Conservation (phyloP, 495 filamentous ascomycete genomes). For the Penicillium steckii region DNA sequence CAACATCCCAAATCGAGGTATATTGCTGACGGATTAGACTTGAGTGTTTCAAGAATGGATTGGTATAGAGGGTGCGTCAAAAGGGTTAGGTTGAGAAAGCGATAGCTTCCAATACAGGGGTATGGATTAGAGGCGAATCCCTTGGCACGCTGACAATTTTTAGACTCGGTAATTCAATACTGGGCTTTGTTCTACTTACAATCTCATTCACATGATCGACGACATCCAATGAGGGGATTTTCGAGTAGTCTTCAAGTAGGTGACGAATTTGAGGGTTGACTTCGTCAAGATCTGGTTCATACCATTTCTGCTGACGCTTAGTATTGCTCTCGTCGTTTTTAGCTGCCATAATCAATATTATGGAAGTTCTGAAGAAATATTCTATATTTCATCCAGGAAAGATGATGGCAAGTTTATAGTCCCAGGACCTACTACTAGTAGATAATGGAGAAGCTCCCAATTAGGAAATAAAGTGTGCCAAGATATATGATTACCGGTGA, state of each 20-base stretch:
- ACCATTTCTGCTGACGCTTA: conserved; percentile 9
- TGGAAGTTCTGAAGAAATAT: too few species aligned
- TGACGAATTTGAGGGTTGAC: conserved; percentile 12
- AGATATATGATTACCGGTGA: too few species aligned
- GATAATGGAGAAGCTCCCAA: too few species aligned
- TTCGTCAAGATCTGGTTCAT: conserved; percentile 8
- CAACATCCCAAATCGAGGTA: conserved; percentile 46
- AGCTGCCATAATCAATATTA: neutral
- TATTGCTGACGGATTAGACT: conserved; percentile 17
- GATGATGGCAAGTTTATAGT: too few species aligned
- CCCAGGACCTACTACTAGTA: too few species aligned
- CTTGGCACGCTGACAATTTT: conserved; percentile 1
- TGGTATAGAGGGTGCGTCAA: conserved; percentile 25
- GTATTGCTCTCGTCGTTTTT: conserved; percentile 5
- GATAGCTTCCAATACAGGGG: conserved; percentile 46
- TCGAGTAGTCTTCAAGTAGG: conserved; percentile 10
- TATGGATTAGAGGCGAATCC: conserved; percentile 22
- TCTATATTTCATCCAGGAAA: too few species aligned
- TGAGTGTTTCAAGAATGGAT: conserved; percentile 28
- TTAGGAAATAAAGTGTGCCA: too few species aligned
- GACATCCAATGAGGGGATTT: conserved; percentile 1
- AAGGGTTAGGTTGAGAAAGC: conserved; percentile 42
- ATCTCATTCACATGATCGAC: conserved; percentile 9
- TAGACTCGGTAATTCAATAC: too few species aligned
- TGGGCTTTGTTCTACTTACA: too few species aligned